Percentiles rank a stretch among this genome's conserved stretches.
phyloP scores from a whole-genome alignment of 1,139 yeast species.

The Insectozyma bohioensis region DNA sequence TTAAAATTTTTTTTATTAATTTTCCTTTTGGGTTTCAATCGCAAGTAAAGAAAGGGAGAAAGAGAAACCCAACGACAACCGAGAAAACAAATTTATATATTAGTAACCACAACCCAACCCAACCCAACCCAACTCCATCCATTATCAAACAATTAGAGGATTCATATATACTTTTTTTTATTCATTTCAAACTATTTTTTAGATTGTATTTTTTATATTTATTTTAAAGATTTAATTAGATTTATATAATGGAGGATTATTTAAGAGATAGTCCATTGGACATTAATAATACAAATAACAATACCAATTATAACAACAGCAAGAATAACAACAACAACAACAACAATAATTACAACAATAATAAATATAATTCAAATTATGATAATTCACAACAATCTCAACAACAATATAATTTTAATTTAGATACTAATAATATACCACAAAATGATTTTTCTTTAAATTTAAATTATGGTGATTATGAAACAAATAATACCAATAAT shows the following conservation, averaged over 20 bases:
- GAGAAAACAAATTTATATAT: too few relatives aligned
- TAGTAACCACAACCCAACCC: too few relatives aligned
- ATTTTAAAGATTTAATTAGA: too few relatives aligned
- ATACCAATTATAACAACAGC: constrained; percentile 2
- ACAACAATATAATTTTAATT: constrained; percentile 8
- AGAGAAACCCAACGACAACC: too few relatives aligned
- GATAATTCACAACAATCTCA: neutral
- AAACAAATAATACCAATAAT: constrained; percentile 4
- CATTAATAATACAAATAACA: constrained; percentile 11
- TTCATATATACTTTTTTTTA: too few relatives aligned
- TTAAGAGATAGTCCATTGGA: constrained; percentile 41
- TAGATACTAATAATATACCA: constrained; percentile 9
- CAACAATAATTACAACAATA: constrained; percentile 8
- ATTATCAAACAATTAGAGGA: too few relatives aligned
- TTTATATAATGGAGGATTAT: constrained; percentile 42
- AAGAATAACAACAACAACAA: constrained; percentile 4
- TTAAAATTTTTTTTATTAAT: too few relatives aligned
- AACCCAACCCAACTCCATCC: too few relatives aligned
- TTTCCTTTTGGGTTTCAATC: neutral
- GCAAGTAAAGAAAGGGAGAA: neutral
- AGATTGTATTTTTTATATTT: too few relatives aligned
- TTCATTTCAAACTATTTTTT: too few relatives aligned
- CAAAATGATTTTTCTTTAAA: constrained; percentile 16
- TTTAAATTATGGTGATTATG: constrained; percentile 14
- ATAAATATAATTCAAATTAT: constrained; percentile 8